Percentiles rank a stretch among this genome's conserved stretches.
Conservation (phyloP, 2,329 filamentous ascomycete genomes). For the Botrytis medusae region DNA sequence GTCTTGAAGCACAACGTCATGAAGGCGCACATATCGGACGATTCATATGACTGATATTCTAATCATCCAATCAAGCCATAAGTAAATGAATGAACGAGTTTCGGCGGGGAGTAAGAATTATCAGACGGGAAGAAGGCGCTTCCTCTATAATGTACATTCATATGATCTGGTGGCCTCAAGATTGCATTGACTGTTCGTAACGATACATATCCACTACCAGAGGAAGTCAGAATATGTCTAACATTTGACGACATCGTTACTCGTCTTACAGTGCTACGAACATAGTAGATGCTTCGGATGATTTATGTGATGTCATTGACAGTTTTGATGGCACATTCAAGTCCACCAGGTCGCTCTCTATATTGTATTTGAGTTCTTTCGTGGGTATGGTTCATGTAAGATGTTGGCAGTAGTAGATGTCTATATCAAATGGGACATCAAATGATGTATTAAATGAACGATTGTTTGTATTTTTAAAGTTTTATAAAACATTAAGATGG, state of each 20-base stretch:
- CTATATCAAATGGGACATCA: not conserved
- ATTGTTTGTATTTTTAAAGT: not conserved
- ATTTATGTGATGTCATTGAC: not conserved
- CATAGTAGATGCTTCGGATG: not conserved
- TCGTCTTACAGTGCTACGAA: not conserved
- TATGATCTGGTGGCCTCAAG: not conserved
- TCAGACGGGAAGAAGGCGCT: not conserved
- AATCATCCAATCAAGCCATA: not conserved
- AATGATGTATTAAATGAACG: not conserved
- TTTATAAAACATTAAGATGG: too few species aligned
- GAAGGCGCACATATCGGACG: not conserved
- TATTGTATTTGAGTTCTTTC: not conserved
- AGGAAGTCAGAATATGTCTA: not conserved
- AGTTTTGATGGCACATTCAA: not conserved
- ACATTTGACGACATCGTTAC: not conserved
- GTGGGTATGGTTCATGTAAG: not conserved
- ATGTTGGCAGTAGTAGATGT: too few species aligned
- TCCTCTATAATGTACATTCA: too few species aligned
- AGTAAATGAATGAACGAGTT: not conserved
- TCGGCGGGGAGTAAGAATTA: not conserved
- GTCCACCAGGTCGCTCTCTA: too few species aligned
- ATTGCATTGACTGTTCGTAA: not conserved
- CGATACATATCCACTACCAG: not conserved
- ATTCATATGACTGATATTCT: not conserved
- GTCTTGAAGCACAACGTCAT: not conserved